phyloP scores from a whole-genome alignment of 1,284 basidiomycete species.

The Ganoderma lingzhi region DNA sequence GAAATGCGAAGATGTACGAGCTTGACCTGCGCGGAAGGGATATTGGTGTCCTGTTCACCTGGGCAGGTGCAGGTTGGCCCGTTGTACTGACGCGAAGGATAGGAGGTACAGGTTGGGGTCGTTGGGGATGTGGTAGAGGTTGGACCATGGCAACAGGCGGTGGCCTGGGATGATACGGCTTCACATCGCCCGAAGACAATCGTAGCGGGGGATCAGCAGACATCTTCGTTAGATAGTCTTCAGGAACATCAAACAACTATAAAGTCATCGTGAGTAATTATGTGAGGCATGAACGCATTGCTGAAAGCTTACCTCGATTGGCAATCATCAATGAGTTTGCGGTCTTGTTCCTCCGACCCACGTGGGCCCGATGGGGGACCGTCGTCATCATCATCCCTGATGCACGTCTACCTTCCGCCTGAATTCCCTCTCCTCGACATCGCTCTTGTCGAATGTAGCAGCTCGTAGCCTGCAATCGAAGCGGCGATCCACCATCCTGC shows the following conservation, averaged over 20 bases:
- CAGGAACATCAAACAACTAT: conserved; percentile 65
- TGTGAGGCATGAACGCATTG: background rate
- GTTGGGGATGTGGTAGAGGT: conserved; percentile 18
- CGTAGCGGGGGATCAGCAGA: conserved; percentile 54
- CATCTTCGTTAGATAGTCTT: conserved; percentile 53
- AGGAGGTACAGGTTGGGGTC: conserved; percentile 20
- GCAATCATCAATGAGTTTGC: conserved; percentile 75
- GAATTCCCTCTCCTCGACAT: conserved; percentile 47
- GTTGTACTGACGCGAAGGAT: conserved; percentile 28
- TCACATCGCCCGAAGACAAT: conserved; percentile 45
- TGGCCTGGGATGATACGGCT: conserved; percentile 32
- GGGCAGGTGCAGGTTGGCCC: conserved; percentile 39
- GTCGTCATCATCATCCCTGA: conserved; percentile 78
- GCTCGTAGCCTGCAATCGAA: conserved; percentile 27
- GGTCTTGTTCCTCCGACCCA: conserved; percentile 74
- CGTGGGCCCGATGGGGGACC: conserved; percentile 60
- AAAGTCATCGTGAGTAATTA: background rate
- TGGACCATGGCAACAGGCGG: conserved; percentile 11
- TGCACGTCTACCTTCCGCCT: conserved; percentile 59
- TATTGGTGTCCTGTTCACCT: conserved; percentile 39
- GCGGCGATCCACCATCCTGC: conserved; percentile 83
- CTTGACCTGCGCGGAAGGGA: conserved; percentile 63
- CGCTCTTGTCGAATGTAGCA: conserved; percentile 47
- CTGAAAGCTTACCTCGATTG: conserved; percentile 57
- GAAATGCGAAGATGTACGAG: conserved; percentile 65